phyloP scores from a whole-genome alignment of 441 rosid genomes.

The Geranium incanum region DNA sequence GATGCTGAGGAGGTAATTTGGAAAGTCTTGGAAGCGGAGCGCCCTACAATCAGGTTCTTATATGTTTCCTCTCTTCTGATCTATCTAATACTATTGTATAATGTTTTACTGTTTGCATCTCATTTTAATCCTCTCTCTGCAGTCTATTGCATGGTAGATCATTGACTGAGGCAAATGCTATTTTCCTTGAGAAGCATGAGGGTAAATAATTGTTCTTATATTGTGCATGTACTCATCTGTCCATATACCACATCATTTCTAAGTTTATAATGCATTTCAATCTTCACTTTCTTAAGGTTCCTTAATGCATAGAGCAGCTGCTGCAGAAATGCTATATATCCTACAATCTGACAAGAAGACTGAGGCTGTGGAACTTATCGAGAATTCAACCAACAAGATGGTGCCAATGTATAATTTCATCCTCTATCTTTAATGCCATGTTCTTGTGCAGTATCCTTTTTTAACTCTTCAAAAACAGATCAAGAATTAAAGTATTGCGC shows the following conservation, averaged over 20 bases:
- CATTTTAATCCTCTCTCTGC: slow-evolving; percentile 18
- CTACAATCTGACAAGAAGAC: slow-evolving; percentile 66
- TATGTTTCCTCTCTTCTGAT: slow-evolving; percentile 1
- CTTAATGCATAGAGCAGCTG: slow-evolving; percentile 95
- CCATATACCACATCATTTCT: background rate
- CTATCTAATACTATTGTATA: background rate
- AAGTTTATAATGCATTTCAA: slow-evolving; percentile 5
- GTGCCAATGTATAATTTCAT: slow-evolving; percentile 40
- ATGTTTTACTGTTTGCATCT: background rate
- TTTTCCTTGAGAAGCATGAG: slow-evolving; percentile 67
- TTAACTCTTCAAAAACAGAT: background rate
- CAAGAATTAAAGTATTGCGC: slow-evolving; percentile 1
- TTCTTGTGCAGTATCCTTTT: background rate
- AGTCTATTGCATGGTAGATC: slow-evolving; percentile 82
- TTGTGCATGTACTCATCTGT: background rate
- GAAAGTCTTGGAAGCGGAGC: slow-evolving; percentile 89
- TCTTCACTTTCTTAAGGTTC: slow-evolving; percentile 48
- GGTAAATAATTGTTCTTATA: slow-evolving; percentile 33
- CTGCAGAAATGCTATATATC: slow-evolving; percentile 72
- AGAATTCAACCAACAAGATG: slow-evolving; percentile 58
- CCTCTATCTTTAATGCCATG: background rate
- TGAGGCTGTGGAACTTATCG: slow-evolving; percentile 75
- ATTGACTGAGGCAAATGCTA: slow-evolving; percentile 66
- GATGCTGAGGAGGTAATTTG: slow-evolving; percentile 76
- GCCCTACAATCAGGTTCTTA: slow-evolving; percentile 68